Percentiles rank a stretch among this genome's conserved stretches.
Evolutionary conservation across 495 filamentous ascomycete genomes (phyloP).

Genomic region (Penicillium pulvis): DNA sequence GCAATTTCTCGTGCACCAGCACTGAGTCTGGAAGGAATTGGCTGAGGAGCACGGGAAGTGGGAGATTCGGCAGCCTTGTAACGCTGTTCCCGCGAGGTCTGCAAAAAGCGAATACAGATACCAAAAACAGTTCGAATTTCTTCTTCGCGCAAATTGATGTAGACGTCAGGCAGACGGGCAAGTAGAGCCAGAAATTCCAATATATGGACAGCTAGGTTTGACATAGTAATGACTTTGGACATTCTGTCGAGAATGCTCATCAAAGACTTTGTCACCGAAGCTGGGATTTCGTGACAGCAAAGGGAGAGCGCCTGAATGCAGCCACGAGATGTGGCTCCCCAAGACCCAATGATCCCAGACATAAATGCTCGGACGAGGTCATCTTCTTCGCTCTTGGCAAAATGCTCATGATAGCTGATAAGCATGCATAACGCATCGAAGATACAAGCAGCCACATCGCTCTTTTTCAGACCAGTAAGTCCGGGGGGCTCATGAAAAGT

Average conservation of each 20-base stretch:
- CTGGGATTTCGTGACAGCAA: slow-evolving; percentile 89
- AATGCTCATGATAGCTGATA: slow-evolving; percentile 82
- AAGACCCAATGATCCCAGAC: slow-evolving; percentile 72
- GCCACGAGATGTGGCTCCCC: slow-evolving; percentile 82
- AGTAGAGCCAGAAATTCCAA: slow-evolving; percentile 89
- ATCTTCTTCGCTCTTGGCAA: slow-evolving; percentile 82
- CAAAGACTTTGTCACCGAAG: slow-evolving; percentile 77
- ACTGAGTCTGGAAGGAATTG: slow-evolving; percentile 40
- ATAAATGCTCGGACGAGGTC: slow-evolving; percentile 85
- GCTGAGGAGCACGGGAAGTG: slow-evolving; percentile 29
- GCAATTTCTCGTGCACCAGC: slow-evolving; percentile 44
- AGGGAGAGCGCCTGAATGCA: slow-evolving; percentile 94
- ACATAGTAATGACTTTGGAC: slow-evolving; percentile 92
- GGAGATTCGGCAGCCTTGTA: slow-evolving; percentile 41
- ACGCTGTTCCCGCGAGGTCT: slow-evolving; percentile 64
- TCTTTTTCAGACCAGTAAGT: slow-evolving; percentile 75
- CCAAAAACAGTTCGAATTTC: slow-evolving; percentile 92
- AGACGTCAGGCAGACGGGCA: slow-evolving; percentile 80
- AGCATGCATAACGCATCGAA: slow-evolving; percentile 83
- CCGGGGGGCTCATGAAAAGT: slow-evolving; percentile 74
- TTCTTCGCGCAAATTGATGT: slow-evolving; percentile 81
- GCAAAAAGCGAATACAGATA: slow-evolving; percentile 90
- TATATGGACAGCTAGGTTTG: slow-evolving; percentile 87
- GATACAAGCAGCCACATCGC: slow-evolving; percentile 84
- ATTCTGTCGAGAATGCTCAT: slow-evolving; percentile 85